Percentiles rank a stretch among this genome's conserved stretches.
These are phyloP conservation scores for Saccharomyces hybrid DNA, from an alignment of 1,139 yeast genomes.

Conservation along the genomic window DNA sequence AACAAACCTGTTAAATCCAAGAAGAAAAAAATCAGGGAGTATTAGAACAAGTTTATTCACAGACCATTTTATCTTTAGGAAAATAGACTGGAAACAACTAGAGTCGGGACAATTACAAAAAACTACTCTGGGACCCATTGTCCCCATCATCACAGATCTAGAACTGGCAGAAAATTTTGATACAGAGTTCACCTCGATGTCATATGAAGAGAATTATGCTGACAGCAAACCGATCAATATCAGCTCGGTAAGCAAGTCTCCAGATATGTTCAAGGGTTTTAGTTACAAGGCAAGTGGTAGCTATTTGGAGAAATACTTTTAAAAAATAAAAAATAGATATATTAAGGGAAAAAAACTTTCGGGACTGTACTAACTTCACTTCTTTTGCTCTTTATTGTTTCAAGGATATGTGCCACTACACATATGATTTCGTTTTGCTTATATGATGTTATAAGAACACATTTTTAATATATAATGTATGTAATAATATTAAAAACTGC, in stretches of 20 bases:
- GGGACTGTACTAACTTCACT: background rate
- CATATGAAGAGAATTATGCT: conserved; percentile 26
- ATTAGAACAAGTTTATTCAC: conserved; percentile 29
- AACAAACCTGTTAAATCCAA: conserved; percentile 46
- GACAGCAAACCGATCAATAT: conserved; percentile 9
- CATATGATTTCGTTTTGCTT: background rate
- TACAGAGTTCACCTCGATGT: conserved; percentile 76
- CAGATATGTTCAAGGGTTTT: conserved; percentile 34
- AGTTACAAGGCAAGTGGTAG: conserved; percentile 33
- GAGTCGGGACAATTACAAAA: conserved; percentile 39
- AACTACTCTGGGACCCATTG: conserved; percentile 63
- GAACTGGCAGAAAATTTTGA: conserved; percentile 89
- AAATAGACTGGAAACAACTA: conserved; percentile 67
- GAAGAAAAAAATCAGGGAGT: conserved; percentile 23
- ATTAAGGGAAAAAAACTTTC: background rate
- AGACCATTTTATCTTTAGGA: conserved; percentile 67
- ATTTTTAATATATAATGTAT: conserved; percentile 1
- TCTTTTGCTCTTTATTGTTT: background rate
- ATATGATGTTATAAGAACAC: background rate
- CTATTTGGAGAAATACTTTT: conserved; percentile 31
- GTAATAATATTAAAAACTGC: background rate
- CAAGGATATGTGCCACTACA: background rate
- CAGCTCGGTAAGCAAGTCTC: conserved; percentile 5
- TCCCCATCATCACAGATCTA: conserved; percentile 80
- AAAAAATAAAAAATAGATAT: background rate